These are phyloP conservation scores for Hypericum perforatum DNA, from an alignment of 345 rosid genomes.

Conservation along the genomic window DNA sequence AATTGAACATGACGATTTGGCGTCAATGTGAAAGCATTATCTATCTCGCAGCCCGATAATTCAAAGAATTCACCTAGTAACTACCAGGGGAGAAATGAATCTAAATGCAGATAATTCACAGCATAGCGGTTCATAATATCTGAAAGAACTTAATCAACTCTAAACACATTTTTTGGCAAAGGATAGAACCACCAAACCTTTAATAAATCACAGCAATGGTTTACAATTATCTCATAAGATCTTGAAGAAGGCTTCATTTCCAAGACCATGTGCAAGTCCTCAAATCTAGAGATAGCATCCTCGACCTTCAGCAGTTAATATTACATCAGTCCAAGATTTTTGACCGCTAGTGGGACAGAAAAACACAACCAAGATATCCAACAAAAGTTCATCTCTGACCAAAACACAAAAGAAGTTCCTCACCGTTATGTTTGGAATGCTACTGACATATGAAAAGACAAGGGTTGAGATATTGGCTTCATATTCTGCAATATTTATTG, in stretches of 20 bases:
- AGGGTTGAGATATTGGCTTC: constrained; percentile 38
- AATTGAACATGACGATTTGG: constrained; percentile 13
- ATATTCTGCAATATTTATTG: constrained; percentile 31
- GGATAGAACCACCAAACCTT: constrained; percentile 38
- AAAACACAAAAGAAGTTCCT: constrained; percentile 32
- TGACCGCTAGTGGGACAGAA: not conserved
- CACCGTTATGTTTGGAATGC: constrained; percentile 60
- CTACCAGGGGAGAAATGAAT: not conserved
- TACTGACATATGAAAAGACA: constrained; percentile 43
- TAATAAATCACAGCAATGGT: constrained; percentile 35
- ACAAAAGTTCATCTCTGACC: no score
- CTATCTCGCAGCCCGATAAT: not conserved
- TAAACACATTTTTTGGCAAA: constrained; percentile 5
- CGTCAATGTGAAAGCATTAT: constrained; percentile 6
- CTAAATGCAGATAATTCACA: not conserved
- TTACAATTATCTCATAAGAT: constrained; percentile 54
- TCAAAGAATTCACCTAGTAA: not conserved
- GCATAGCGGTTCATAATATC: not conserved
- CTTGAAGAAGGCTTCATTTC: constrained; percentile 44
- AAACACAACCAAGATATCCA: not conserved
- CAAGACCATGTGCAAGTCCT: constrained; percentile 45
- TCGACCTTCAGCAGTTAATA: constrained; percentile 40
- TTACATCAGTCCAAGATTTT: not conserved
- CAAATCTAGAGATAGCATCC: constrained; percentile 47
- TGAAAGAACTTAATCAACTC: not conserved